Evolutionary conservation across 441 rosid species (phyloP), one percentile per base, ranked within the genome.

Genomic region (Macaranga tanarius): DNA sequence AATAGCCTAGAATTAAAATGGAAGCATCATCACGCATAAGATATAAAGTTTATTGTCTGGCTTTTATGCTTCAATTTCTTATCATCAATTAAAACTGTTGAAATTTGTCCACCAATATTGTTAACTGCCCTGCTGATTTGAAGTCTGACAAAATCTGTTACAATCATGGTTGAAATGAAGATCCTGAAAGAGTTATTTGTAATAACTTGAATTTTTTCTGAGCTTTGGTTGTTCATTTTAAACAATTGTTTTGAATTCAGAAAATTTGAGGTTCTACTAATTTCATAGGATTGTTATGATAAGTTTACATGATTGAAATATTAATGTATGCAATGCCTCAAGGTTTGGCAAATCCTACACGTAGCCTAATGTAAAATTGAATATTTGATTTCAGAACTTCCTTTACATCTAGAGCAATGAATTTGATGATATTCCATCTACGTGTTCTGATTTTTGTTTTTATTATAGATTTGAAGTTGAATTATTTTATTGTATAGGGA

Each of bases 401-500:
- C 57, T 57, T 75, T 55, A 52, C 34, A 19, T 40, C 26, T 52
- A n/a, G 64, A 69, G 74, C 70, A n/a, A 38, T 13, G 25, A 69
- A 61, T 44, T 54, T 17, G 44, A 16, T 68, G 66, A 45, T 45
- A 44, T 25, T 72, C 7, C 38, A 12, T 20, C 56, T 64, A n/a
- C n/a, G 63, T 48, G 15, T 13, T 42, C 20, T 22, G 16, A 10
- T 31, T 34, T 44, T 15, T 62, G 10, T 44, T 71, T 62, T 66
- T 51, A 3, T 44, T 28, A 70, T 62, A 22, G 8, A 11, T 47
- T 65, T 59, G 47, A 62, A 68, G 55, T 57, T 62, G 0, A 26
- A 45, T 73, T 60, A 50, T 54, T n/a, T 60, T 13, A n/a, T 56
- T 75, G 44, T 67, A 73, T 67, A 94, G 97, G 97, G 99, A 26